Evolutionary conservation across 2,329 filamentous ascomycete genomes (phyloP).

Genomic region (Beauveria varroae): DNA sequence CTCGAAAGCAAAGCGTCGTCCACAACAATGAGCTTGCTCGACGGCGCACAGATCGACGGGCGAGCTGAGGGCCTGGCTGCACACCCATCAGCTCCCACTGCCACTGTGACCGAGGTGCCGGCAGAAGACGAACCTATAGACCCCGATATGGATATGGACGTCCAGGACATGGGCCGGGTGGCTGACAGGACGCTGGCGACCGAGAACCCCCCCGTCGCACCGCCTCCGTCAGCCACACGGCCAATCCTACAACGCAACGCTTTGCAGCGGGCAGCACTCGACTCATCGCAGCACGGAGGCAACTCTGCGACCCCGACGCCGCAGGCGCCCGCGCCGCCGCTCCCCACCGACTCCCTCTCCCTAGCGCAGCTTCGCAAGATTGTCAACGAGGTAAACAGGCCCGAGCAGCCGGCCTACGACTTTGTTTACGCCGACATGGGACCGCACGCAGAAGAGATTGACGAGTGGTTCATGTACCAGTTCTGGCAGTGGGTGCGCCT

Average conservation of each 20-base stretch:
- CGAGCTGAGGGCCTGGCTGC: neutral
- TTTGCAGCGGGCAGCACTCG: constrained; percentile 17
- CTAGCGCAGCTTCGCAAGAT: constrained; percentile 65
- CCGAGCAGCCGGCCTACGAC: constrained; percentile 70
- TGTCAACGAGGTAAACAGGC: constrained; percentile 64
- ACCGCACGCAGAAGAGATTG: constrained; percentile 76
- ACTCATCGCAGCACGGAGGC: constrained; percentile 17
- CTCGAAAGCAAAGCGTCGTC: neutral
- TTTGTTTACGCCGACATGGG: constrained; percentile 73
- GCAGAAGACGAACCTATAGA: neutral
- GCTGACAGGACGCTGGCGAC: constrained; percentile 25
- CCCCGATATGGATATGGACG: neutral
- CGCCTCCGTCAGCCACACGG: constrained; percentile 19
- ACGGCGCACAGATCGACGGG: neutral
- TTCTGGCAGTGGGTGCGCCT: constrained; percentile 78
- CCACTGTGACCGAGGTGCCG: neutral
- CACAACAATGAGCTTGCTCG: neutral
- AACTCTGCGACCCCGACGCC: constrained; percentile 13
- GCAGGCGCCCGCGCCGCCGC: constrained; percentile 28
- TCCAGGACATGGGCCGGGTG: constrained; percentile 29
- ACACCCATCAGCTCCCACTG: neutral
- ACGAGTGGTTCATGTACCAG: constrained; percentile 96
- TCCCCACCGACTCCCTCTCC: constrained; percentile 62
- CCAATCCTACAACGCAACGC: constrained; percentile 25
- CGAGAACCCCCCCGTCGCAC: constrained; percentile 28